Conservation (phyloP, 768 basidiomycete species). For the Russula vinacea region DNA sequence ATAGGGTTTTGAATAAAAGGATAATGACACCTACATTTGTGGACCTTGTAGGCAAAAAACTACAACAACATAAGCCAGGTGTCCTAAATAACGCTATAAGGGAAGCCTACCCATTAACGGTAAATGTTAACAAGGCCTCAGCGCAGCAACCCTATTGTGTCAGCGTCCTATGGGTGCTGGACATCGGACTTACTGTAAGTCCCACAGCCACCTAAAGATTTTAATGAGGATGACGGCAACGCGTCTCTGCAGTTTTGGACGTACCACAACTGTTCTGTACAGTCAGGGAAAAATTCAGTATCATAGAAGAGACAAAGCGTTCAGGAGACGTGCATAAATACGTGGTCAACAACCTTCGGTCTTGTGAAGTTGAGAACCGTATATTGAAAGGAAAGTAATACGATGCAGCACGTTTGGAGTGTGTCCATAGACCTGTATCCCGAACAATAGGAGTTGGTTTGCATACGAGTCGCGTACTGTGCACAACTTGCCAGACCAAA, state of each 20-base stretch:
- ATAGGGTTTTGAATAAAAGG: background rate
- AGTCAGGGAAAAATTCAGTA: background rate
- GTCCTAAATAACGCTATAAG: background rate
- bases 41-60: slow-evolving; percentile 23
- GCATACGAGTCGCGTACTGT: background rate
- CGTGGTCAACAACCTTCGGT: background rate
- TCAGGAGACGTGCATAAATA: slow-evolving; percentile 10
- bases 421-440: slow-evolving; percentile 16
- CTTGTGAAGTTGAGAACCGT: slow-evolving; percentile 11
- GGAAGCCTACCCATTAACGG: slow-evolving; percentile 22
- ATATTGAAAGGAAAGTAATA: slow-evolving; percentile 13
- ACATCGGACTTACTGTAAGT: slow-evolving; percentile 13
- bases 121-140: slow-evolving; percentile 12
- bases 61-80: background rate
- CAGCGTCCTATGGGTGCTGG: background rate
- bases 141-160: background rate
- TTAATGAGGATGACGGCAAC: background rate
- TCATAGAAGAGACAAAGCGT: background rate
- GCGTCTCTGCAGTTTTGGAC: background rate
- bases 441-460: background rate
- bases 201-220: background rate
- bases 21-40: slow-evolving; percentile 13
- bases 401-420: slow-evolving; percentile 16
- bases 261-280: slow-evolving; percentile 9
- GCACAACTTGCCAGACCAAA: slow-evolving; percentile 20